These are phyloP conservation scores for Pseudonitzschia multistriata DNA, from an alignment of 108 stramenopile species.

Conservation along the genomic window DNA sequence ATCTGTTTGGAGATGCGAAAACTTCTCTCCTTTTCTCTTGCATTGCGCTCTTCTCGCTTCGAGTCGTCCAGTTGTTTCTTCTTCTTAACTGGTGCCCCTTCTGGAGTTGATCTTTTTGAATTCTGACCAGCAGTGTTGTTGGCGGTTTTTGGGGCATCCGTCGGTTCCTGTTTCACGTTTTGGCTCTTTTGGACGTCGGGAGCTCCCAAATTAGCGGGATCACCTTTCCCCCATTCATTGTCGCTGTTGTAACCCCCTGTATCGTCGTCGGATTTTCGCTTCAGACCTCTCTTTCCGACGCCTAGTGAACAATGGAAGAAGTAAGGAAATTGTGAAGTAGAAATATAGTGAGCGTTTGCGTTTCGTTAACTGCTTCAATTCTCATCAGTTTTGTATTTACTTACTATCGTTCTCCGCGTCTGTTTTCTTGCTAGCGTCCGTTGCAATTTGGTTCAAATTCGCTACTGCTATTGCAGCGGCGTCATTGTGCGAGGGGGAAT, in stretches of 20 bases:
- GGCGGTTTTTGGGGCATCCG: neutral
- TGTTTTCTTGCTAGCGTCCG: conserved; percentile 11
- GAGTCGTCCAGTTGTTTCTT: conserved; percentile 30
- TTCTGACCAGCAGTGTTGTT: neutral
- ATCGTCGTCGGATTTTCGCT: conserved; percentile 37
- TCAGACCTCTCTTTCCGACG: conserved; percentile 13
- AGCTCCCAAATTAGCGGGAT: neutral
- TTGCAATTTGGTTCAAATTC: conserved; percentile 35
- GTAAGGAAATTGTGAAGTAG: neutral
- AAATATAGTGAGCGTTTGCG: neutral
- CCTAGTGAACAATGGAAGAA: neutral
- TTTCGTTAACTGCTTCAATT: neutral
- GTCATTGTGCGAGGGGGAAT: conserved; percentile 20
- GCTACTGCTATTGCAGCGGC: conserved; percentile 36
- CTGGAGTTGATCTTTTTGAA: neutral
- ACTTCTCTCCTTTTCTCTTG: conserved; percentile 85
- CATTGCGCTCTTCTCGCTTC: conserved; percentile 84
- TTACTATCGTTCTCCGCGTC: conserved; percentile 14
- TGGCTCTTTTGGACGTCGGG: neutral
- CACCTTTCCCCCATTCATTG: conserved; percentile 27
- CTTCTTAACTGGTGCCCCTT: neutral
- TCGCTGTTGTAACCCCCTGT: conserved; percentile 46
- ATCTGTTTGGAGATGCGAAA: conserved; percentile 85
- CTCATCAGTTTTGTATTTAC: neutral
- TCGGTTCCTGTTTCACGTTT: neutral